Conservation (phyloP, 352 stramenopile genomes). For the Phytophthora agathidicida region DNA sequence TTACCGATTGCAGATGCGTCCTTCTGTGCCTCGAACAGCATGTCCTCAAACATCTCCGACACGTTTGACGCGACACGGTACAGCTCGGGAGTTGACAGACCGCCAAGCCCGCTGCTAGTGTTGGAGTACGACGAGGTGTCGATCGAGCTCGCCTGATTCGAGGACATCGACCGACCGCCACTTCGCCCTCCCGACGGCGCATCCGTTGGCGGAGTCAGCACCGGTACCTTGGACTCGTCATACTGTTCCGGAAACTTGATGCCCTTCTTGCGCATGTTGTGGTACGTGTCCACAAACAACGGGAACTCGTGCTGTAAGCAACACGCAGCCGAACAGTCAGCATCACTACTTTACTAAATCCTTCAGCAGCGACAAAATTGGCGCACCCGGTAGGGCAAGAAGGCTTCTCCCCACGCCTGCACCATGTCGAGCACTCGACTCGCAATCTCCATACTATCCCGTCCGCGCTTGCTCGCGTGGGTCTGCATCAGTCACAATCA, state of each 20-base stretch:
- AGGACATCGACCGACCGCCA: conserved; percentile 2
- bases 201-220: conserved; percentile 47
- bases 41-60: conserved; percentile 85
- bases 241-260: conserved; percentile 81
- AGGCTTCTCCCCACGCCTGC: conserved; percentile 84
- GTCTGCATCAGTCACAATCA: conserved; percentile 32
- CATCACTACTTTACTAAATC: not conserved
- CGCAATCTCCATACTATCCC: conserved; percentile 78
- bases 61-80: conserved; percentile 72
- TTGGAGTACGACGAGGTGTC: conserved; percentile 57
- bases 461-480: conserved; percentile 68
- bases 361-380: not conserved
- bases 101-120: conserved; percentile 48
- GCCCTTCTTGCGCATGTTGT: conserved; percentile 84
- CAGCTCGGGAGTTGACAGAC: conserved; percentile 62
- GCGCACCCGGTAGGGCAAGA: conserved; percentile 61
- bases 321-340: not conserved
- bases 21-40: conserved; percentile 74
- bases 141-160: conserved; percentile 23
- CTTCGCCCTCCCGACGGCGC: not conserved
- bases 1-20: conserved; percentile 42
- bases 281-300: conserved; percentile 85
- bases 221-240: conserved; percentile 68
- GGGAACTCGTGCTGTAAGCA: conserved; percentile 63
- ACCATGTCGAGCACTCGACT: conserved; percentile 76